These are phyloP conservation scores for Botrytis pseudocinerea DNA, from an alignment of 2,329 filamentous ascomycete genomes.

Conservation along the genomic window DNA sequence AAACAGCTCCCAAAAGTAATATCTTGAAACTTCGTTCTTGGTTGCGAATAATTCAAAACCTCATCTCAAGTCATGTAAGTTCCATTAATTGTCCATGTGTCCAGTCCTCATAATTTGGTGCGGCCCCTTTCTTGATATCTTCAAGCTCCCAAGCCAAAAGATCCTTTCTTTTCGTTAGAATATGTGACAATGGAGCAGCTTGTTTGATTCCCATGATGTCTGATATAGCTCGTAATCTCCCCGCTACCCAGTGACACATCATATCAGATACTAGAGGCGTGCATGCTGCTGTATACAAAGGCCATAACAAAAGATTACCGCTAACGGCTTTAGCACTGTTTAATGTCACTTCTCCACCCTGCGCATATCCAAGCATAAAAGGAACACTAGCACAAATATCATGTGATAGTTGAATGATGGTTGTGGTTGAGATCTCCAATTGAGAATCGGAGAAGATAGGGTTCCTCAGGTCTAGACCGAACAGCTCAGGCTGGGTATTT, in stretches of 20 bases:
- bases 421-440: slow-evolving; percentile 27
- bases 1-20: not conserved
- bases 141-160: slow-evolving; percentile 24
- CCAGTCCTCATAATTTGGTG: slow-evolving; percentile 13
- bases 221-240: slow-evolving; percentile 32
- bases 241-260: slow-evolving; percentile 35
- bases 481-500: slow-evolving; percentile 20
- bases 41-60: fast-evolving
- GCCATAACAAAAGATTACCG: slow-evolving; percentile 36
- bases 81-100: slow-evolving; percentile 20
- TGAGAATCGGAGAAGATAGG: slow-evolving; percentile 27
- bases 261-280: slow-evolving; percentile 31
- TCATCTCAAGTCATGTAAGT: not conserved
- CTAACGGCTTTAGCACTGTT: slow-evolving; percentile 28
- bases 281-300: slow-evolving; percentile 33
- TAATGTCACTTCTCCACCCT: slow-evolving; percentile 14
- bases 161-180: slow-evolving; percentile 24
- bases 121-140: not conserved
- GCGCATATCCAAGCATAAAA: slow-evolving; percentile 30
- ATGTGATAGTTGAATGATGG: slow-evolving; percentile 30
- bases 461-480: slow-evolving; percentile 4
- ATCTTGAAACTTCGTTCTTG: not conserved
- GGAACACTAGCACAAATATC: slow-evolving; percentile 37
- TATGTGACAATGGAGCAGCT: slow-evolving; percentile 31
- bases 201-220: slow-evolving; percentile 36